A percentile compares a stretch with the other conserved stretches of the same genome.
Conservation (phyloP, 768 basidiomycete species). For the Lactarius evosmus region DNA sequence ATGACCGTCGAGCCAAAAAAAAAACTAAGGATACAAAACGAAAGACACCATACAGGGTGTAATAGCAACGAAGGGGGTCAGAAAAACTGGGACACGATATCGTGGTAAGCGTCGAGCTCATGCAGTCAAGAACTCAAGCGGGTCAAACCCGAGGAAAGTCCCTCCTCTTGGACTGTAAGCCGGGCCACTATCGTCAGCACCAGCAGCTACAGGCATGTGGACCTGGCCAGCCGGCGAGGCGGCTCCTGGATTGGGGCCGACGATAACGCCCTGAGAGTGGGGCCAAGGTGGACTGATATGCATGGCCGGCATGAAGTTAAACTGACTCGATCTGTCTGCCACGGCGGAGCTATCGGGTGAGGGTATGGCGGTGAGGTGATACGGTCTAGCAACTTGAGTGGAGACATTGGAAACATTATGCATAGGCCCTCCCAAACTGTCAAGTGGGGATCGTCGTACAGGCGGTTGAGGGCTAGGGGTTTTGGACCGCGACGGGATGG, state of each 20-base stretch:
- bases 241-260: not conserved
- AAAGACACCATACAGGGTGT: not conserved
- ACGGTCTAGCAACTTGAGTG: not conserved
- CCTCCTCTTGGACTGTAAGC: not conserved
- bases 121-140: conserved; percentile 37
- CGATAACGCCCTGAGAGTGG: conserved; percentile 4
- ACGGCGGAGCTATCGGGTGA: not conserved
- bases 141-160: conserved; percentile 31
- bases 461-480: not conserved
- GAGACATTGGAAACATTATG: not conserved
- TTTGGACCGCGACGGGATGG: not conserved
- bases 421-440: not conserved
- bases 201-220: not conserved
- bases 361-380: not conserved
- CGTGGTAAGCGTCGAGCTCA: conserved; percentile 30
- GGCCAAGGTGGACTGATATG: conserved; percentile 22
- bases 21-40: conserved; percentile 7
- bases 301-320: not conserved
- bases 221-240: not conserved
- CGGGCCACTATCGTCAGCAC: not conserved
- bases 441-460: not conserved
- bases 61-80: conserved; percentile 7
- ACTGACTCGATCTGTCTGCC: not conserved
- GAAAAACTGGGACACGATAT: conserved; percentile 21
- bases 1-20: conserved; percentile 8